Conservation (phyloP, 306 rosid species). For the Purshia tridentata region DNA sequence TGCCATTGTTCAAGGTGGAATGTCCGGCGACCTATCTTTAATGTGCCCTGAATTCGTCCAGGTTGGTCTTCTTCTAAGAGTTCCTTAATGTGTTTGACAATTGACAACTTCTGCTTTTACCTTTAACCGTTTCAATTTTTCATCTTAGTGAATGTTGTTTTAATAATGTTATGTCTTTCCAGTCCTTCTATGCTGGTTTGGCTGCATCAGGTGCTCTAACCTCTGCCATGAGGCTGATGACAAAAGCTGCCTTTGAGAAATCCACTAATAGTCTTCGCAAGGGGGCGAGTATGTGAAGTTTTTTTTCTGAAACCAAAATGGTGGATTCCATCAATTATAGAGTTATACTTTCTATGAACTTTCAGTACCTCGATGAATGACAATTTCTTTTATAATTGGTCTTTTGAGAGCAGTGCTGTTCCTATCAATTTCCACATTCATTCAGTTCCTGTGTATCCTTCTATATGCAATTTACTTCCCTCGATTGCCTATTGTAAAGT, state of each 20-base stretch:
- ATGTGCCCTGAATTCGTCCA: slow-evolving; percentile 79
- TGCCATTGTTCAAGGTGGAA: slow-evolving; percentile 80
- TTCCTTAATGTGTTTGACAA: background rate
- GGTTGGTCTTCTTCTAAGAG: slow-evolving; percentile 34
- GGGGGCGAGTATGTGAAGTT: slow-evolving; percentile 62
- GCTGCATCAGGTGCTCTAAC: slow-evolving; percentile 81
- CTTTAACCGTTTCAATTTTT: background rate
- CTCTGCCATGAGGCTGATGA: slow-evolving; percentile 59
- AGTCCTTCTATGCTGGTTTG: slow-evolving; percentile 83
- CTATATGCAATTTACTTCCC: slow-evolving; percentile 71
- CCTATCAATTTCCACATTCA: slow-evolving; percentile 48
- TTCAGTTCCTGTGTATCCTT: slow-evolving; percentile 59
- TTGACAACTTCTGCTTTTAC: background rate
- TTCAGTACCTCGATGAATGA: background rate
- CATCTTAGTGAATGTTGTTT: background rate
- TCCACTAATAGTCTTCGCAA: slow-evolving; percentile 72
- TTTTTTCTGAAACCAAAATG: background rate
- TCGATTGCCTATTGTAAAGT: slow-evolving; percentile 69
- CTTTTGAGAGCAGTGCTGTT: slow-evolving; percentile 66
- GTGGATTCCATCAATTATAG: background rate
- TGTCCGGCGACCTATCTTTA: slow-evolving; percentile 64
- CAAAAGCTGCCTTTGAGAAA: slow-evolving; percentile 65
- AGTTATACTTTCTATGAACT: background rate
- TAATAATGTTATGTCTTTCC: slow-evolving; percentile 16
- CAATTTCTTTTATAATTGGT: background rate